Conservation (phyloP, 768 basidiomycete species). For the Boletellus ananiceps region DNA sequence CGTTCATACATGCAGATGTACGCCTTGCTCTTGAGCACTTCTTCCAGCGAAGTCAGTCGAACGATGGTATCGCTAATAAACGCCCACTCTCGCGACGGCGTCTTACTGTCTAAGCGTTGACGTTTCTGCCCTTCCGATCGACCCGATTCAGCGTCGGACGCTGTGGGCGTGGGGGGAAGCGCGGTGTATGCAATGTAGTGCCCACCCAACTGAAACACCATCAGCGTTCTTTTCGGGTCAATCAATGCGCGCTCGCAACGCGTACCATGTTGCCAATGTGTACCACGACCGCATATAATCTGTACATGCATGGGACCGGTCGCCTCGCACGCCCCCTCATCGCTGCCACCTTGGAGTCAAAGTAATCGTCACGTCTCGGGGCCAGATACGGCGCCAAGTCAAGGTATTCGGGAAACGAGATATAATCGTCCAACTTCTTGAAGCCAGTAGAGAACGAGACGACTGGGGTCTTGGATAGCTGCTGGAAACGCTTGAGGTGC, state of each 20-base stretch:
- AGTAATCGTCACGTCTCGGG: constrained; percentile 70
- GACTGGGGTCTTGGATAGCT: constrained; percentile 59
- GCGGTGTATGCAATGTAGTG: constrained; percentile 88
- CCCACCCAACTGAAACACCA: constrained; percentile 63
- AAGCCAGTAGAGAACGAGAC: constrained; percentile 66
- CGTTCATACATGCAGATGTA: constrained; percentile 94
- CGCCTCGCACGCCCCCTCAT: constrained; percentile 23
- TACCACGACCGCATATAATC: constrained; percentile 78
- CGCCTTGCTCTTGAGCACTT: constrained; percentile 86
- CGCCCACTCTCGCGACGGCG: constrained; percentile 64
- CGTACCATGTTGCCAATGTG: constrained; percentile 85
- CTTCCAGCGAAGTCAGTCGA: constrained; percentile 74
- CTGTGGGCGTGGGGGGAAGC: constrained; percentile 44
- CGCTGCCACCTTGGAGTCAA: constrained; percentile 36
- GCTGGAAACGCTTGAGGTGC: constrained; percentile 94
- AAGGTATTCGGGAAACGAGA: constrained; percentile 83
- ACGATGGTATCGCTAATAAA: constrained; percentile 90
- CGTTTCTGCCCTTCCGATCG: constrained; percentile 11
- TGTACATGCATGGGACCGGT: constrained; percentile 52
- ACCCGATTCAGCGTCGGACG: constrained; percentile 9
- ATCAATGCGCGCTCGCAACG: constrained; percentile 7
- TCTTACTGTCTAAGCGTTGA: not conserved
- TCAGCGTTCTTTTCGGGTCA: not conserved
- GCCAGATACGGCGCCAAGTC: constrained; percentile 86
- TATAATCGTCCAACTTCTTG: constrained; percentile 89